Conservation (phyloP, 2,329 filamentous ascomycete genomes). For the Zymoseptoria ardabiliae region DNA sequence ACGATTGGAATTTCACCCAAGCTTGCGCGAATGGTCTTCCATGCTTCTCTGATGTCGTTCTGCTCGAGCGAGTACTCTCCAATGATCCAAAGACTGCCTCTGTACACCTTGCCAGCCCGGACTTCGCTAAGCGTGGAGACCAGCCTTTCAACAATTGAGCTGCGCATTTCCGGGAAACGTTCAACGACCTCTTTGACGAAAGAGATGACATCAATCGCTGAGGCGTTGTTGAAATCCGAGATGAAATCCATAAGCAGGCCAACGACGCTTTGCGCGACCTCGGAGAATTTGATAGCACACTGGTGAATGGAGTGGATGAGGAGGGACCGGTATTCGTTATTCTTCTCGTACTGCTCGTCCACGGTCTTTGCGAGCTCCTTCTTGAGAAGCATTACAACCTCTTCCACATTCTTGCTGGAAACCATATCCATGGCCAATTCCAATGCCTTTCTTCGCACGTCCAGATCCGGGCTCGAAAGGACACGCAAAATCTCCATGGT, state of each 20-base stretch:
- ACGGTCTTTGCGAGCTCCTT: constrained; percentile 97
- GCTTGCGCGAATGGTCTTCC: constrained; percentile 90
- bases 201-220: constrained; percentile 93
- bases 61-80: constrained; percentile 94
- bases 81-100: constrained; percentile 94
- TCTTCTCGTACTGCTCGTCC: constrained; percentile 98
- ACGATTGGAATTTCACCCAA: constrained; percentile 95
- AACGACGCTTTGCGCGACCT: constrained; percentile 93
- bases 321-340: constrained; percentile 86
- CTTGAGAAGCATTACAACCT: constrained; percentile 91
- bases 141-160: constrained; percentile 78
- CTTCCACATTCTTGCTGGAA: constrained; percentile 96
- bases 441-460: constrained; percentile 87
- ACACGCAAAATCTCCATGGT: constrained; percentile 97
- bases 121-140: constrained; percentile 90
- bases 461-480: constrained; percentile 88
- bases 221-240: constrained; percentile 93
- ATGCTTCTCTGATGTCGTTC: constrained; percentile 89
- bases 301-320: constrained; percentile 96
- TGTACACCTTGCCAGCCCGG: constrained; percentile 91
- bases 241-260: constrained; percentile 99
- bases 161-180: constrained; percentile 85
- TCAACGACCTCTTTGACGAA: constrained; percentile 99
- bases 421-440: constrained; percentile 94
- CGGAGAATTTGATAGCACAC: constrained; percentile 97